Percentiles rank a stretch among this genome's conserved stretches.
Evolutionary conservation across 2,329 filamentous ascomycete genomes (phyloP).

Genomic region (Aspergillus viridinutans): DNA sequence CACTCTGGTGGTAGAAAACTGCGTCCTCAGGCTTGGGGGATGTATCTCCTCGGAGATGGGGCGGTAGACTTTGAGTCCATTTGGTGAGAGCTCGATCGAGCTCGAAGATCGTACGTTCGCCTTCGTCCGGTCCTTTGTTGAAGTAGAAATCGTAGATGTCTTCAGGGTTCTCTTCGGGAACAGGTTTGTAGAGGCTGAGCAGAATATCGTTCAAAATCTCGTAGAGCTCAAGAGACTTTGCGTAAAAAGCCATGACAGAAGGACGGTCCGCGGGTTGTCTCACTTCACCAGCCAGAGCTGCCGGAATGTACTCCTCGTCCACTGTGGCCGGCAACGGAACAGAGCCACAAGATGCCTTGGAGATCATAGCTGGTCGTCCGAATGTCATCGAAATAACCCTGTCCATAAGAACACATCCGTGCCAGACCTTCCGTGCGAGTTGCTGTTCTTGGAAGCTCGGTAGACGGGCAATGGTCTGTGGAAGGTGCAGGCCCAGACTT

Average conservation of each 20-base stretch:
- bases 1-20: slow-evolving; percentile 28
- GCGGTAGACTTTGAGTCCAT: slow-evolving; percentile 28
- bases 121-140: slow-evolving; percentile 17
- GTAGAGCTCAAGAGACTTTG: slow-evolving; percentile 30
- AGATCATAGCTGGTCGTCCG: slow-evolving; percentile 35
- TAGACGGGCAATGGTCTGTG: slow-evolving; percentile 32
- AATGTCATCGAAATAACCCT: slow-evolving; percentile 37
- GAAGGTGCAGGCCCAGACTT: slow-evolving; percentile 44
- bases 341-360: slow-evolving; percentile 19
- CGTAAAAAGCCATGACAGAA: slow-evolving; percentile 30
- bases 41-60: slow-evolving; percentile 19
- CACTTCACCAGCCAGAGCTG: slow-evolving; percentile 9
- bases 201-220: slow-evolving; percentile 34
- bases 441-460: slow-evolving; percentile 25
- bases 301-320: slow-evolving; percentile 29
- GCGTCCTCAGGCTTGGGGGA: slow-evolving; percentile 9
- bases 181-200: slow-evolving; percentile 25
- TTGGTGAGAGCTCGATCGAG: slow-evolving; percentile 29
- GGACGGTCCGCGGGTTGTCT: slow-evolving; percentile 20
- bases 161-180: slow-evolving; percentile 20
- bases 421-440: slow-evolving; percentile 31
- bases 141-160: slow-evolving; percentile 28
- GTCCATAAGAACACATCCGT: slow-evolving; percentile 37
- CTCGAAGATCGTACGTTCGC: slow-evolving; percentile 29
- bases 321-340: slow-evolving; percentile 28